phyloP scores from a whole-genome alignment of 75 land plant genomes.

The Ceratopteris richardii region DNA sequence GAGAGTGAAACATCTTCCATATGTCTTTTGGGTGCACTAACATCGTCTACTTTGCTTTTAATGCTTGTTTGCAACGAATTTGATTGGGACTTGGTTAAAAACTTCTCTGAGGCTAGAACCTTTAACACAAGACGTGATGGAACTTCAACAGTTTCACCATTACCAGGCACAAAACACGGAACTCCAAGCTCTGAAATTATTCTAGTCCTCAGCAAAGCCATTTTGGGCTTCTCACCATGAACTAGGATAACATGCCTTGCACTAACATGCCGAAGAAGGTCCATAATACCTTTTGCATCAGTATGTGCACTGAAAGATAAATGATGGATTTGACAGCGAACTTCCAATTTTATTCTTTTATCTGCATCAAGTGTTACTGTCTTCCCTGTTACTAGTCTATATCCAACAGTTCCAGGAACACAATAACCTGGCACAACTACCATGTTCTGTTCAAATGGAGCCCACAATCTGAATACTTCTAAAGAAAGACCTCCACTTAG shows the following conservation, averaged over 20 bases:
- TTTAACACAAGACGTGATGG: conserved; percentile 51
- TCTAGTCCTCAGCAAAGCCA: conserved; percentile 64
- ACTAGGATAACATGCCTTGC: conserved; percentile 88
- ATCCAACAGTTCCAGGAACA: conserved; percentile 89
- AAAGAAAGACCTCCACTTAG: conserved; percentile 91
- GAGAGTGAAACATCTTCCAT: neutral
- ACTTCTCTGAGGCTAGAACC: conserved; percentile 45
- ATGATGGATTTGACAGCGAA: conserved; percentile 94
- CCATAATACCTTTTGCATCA: conserved; percentile 97
- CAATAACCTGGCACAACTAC: conserved; percentile 89
- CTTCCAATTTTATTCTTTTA: conserved; percentile 58
- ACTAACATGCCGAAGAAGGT: conserved; percentile 68
- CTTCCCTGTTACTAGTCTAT: conserved; percentile 87
- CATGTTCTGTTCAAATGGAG: conserved; percentile 85
- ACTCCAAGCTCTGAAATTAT: conserved; percentile 69
- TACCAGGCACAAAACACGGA: conserved; percentile 70
- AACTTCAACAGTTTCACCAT: conserved; percentile 61
- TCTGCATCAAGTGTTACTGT: conserved; percentile 68
- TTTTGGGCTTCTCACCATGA: conserved; percentile 97
- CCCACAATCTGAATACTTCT: conserved; percentile 97
- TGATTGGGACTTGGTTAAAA: conserved; percentile 11
- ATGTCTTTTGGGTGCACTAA: neutral
- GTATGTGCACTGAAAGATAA: conserved; percentile 95
- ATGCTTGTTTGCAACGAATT: too few species aligned
- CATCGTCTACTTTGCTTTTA: too few species aligned